These are phyloP conservation scores for Skeletonema tropicum DNA, from an alignment of 108 stramenopile species.

Conservation along the genomic window DNA sequence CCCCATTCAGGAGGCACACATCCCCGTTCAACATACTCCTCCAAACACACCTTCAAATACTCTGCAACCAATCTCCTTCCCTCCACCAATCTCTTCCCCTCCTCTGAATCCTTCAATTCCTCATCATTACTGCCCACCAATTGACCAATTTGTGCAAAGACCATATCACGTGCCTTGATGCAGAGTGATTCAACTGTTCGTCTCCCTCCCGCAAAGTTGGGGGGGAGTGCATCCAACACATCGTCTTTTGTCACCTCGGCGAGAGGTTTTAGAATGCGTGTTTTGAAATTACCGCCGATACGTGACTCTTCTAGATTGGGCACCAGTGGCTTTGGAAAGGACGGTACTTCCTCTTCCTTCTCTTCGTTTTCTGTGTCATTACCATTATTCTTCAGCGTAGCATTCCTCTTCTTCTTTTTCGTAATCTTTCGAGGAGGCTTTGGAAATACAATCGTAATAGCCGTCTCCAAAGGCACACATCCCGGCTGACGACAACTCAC, in stretches of 20 bases:
- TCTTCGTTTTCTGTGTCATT: neutral
- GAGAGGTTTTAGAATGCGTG: slow-evolving; percentile 86
- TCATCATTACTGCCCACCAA: slow-evolving; percentile 45
- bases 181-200: slow-evolving; percentile 66
- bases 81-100: slow-evolving; percentile 52
- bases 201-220: slow-evolving; percentile 75
- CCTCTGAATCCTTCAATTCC: slow-evolving; percentile 27
- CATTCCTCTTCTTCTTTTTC: slow-evolving; percentile 17
- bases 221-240: slow-evolving; percentile 83
- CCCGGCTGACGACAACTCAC: slow-evolving; percentile 80
- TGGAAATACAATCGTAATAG: slow-evolving; percentile 85
- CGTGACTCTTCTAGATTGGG: slow-evolving; percentile 48
- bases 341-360: slow-evolving; percentile 16
- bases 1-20: slow-evolving; percentile 74
- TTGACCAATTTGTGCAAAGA: slow-evolving; percentile 84
- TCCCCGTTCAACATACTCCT: slow-evolving; percentile 67
- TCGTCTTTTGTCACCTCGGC: slow-evolving; percentile 81
- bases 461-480: slow-evolving; percentile 90
- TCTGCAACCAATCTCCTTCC: slow-evolving; percentile 57
- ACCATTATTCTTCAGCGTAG: neutral
- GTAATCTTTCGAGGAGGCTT: slow-evolving; percentile 25
- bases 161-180: slow-evolving; percentile 73
- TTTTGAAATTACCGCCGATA: slow-evolving; percentile 75
- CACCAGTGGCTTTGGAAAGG: slow-evolving; percentile 41
- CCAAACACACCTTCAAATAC: slow-evolving; percentile 72